Evolutionary conservation across 768 basidiomycete genomes (phyloP).

Genomic region (Termitomyces sp.): DNA sequence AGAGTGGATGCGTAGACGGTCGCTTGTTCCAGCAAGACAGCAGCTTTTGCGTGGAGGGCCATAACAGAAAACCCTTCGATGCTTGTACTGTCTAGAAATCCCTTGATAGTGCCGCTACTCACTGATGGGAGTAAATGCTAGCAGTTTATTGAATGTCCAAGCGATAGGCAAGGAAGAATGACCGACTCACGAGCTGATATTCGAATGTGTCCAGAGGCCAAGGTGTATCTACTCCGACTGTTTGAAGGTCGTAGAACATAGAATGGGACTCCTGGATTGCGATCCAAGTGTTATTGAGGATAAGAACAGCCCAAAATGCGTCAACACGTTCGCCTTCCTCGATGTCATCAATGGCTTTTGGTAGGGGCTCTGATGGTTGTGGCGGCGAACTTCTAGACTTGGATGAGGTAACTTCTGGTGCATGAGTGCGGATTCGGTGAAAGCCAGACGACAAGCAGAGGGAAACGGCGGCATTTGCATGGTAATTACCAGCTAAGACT

Average conservation of each 20-base stretch:
- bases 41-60: conserved; percentile 23
- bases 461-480: conserved; percentile 39
- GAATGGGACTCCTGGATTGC: conserved; percentile 37
- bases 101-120: conserved; percentile 19
- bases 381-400: conserved; percentile 1
- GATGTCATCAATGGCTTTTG: conserved; percentile 13
- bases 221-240: conserved; percentile 25
- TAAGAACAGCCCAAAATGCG: conserved; percentile 28
- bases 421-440: conserved; percentile 23
- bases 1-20: conserved; percentile 6
- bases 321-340: conserved; percentile 27
- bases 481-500: conserved; percentile 41
- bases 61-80: conserved; percentile 20
- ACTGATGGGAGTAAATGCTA: conserved; percentile 12
- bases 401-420: not conserved
- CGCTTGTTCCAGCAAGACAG: conserved; percentile 30
- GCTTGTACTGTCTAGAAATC: conserved; percentile 19
- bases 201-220: conserved; percentile 25
- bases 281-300: conserved; percentile 42
- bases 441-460: conserved; percentile 31
- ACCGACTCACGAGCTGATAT: conserved; percentile 9
- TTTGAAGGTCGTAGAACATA: conserved; percentile 32
- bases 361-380: conserved; percentile 22
- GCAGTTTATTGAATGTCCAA: not conserved
- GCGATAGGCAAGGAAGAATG: not conserved